Percentiles rank a stretch among this genome's conserved stretches.
These are phyloP conservation scores for Beauveria australis DNA, from an alignment of 2,329 filamentous ascomycete genomes.

Conservation along the genomic window DNA sequence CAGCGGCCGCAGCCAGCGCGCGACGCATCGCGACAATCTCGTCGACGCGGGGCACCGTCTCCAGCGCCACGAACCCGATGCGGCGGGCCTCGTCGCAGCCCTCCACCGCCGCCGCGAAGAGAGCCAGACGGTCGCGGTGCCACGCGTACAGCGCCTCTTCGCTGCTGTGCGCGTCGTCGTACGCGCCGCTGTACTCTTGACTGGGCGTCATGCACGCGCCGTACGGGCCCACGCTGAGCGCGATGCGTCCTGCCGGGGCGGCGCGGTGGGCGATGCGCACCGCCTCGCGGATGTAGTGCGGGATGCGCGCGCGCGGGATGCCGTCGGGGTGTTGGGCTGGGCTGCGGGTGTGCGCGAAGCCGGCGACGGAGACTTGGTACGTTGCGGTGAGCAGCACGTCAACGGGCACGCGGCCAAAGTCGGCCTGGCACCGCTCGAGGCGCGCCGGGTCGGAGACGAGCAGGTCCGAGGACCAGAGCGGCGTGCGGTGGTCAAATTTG, in stretches of 20 bases:
- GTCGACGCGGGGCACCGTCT: conserved; percentile 56
- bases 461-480: conserved; percentile 61
- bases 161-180: conserved; percentile 41
- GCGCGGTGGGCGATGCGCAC: conserved; percentile 34
- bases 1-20: conserved; percentile 24
- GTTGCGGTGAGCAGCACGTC: conserved; percentile 60
- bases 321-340: conserved; percentile 29
- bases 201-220: conserved; percentile 59
- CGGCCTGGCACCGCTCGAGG: conserved; percentile 45
- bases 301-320: conserved; percentile 31
- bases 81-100: too few species aligned
- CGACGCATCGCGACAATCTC: conserved; percentile 52
- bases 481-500: conserved; percentile 43
- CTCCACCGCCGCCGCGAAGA: conserved; percentile 33
- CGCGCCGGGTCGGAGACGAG: conserved; percentile 45
- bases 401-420: conserved; percentile 47
- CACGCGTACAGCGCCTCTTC: conserved; percentile 41
- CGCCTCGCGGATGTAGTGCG: conserved; percentile 34
- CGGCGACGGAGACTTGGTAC: conserved; percentile 53
- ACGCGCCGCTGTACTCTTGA: conserved; percentile 56
- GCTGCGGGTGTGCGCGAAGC: conserved; percentile 40
- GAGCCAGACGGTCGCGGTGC: conserved; percentile 45
- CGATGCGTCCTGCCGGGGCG: conserved; percentile 30
- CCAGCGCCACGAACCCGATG: conserved; percentile 51
- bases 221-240: conserved; percentile 57